Evolutionary conservation across 2,329 filamentous ascomycete genomes (phyloP), one percentile per base, ranked within the genome.

Genomic region (Colletotrichum camelliae): DNA sequence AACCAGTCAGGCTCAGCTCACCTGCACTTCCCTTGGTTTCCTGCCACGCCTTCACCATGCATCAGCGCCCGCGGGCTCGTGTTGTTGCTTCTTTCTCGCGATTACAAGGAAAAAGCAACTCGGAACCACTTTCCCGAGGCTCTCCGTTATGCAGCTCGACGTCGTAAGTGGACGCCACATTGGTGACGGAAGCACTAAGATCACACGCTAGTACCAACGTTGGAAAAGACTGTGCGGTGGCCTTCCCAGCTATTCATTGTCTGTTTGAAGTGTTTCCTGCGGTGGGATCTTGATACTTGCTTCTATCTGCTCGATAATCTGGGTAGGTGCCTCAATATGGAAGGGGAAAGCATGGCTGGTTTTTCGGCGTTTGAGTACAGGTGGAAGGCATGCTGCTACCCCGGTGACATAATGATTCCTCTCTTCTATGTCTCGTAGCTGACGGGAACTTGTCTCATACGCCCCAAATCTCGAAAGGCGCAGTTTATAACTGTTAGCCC

Each of bases 141-240:
- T 67, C 35, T n/a, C 27, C 43, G 57, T 37, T 15, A n/a, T 21
- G 15, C 55, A 64, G 62, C 13, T 35, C 60, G n/a, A 60, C 70
- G 29, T 60, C n/a, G 18, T 68, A 39, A 73, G 33, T 76, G 70
- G 74, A 73, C 74, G 74, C 70, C 70, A 76, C 73, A 33, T 12
- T 7, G 12, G 33, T 15, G 24, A 65, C 64, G 31, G 24, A 70
- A 52, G 27, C 67, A 62, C 57, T 62, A 48, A 52, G 29, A 64
- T 15, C 18, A 35, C 29, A n/a, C 64, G 48, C 70, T 68, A 69
- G 39, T 33, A 65, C 62, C 57, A 33, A 68, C 70, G 70, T 73
- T 68, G 58, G 69, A 16, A 65, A 69, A 43, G 70, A 48, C 33
- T 58, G 18, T 62, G 57, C 39, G 29, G 57, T 31, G 10, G 24